Conservation (phyloP, 2,329 filamentous ascomycete genomes). For the Alternaria novae-zelandiae region DNA sequence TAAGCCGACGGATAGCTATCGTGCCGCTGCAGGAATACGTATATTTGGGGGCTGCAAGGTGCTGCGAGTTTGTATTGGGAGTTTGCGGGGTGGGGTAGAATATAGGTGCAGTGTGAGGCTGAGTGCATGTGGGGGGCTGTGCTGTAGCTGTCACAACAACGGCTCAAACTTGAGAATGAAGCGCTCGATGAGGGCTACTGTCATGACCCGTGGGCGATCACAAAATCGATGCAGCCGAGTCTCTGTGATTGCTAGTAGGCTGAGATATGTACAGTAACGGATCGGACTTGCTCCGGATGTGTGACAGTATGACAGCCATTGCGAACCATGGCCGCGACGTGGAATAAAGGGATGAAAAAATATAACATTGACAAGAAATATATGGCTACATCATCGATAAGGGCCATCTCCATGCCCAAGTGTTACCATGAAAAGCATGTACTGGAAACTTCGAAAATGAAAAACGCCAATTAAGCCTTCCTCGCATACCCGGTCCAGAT, state of each 20-base stretch:
- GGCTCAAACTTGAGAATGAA: not conserved
- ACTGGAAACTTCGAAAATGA: not conserved
- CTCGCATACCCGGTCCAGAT: not conserved
- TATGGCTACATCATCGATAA: slow-evolving; percentile 24
- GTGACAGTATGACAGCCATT: not conserved
- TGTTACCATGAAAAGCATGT: slow-evolving; percentile 5
- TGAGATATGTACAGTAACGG: not conserved
- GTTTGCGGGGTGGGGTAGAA: slow-evolving; percentile 2
- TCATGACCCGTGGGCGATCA: not conserved
- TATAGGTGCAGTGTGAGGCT: not conserved
- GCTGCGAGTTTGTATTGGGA: not conserved
- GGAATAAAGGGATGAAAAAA: not conserved
- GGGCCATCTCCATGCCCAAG: not conserved
- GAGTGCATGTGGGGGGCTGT: slow-evolving; percentile 2
- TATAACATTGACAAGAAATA: slow-evolving; percentile 22
- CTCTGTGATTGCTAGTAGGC: not conserved
- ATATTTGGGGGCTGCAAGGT: slow-evolving; percentile 15
- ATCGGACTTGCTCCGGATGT: not conserved
- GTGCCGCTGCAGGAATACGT: slow-evolving; percentile 12
- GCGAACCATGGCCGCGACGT: not conserved
- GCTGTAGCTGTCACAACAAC: not conserved
- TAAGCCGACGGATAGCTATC: slow-evolving; percentile 4
- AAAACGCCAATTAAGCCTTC: slow-evolving; percentile 3
- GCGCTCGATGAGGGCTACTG: not conserved
- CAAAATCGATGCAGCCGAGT: not conserved